Evolutionary conservation across 768 basidiomycete species (phyloP).

Genomic region (Lenzites betulinus): DNA sequence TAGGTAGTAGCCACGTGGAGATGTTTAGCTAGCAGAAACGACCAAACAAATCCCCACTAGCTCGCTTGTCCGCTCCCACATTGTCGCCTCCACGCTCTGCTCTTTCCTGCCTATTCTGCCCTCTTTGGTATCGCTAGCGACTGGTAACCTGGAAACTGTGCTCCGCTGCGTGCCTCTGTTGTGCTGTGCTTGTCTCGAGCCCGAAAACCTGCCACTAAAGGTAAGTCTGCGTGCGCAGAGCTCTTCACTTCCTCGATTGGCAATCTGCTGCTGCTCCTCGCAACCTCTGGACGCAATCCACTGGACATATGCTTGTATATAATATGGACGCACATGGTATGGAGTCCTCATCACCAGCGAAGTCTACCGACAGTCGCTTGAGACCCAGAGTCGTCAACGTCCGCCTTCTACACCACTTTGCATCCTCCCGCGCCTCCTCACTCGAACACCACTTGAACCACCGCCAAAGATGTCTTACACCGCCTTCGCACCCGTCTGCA

Average conservation of each 20-base stretch:
- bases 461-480: conserved; percentile 20
- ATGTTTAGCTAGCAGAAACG: not conserved
- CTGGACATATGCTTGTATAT: not conserved
- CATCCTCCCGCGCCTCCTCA: not conserved
- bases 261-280: conserved; percentile 10
- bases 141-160: conserved; percentile 6
- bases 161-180: not conserved
- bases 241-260: conserved; percentile 1
- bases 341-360: conserved; percentile 5
- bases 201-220: conserved; percentile 11
- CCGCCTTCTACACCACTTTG: not conserved
- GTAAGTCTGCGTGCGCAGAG: not conserved
- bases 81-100: not conserved
- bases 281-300: conserved; percentile 14
- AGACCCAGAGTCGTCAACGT: conserved; percentile 1
- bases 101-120: not conserved
- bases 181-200: not conserved
- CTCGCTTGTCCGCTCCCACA: not conserved
- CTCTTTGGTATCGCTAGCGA: not conserved
- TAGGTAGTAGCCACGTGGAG: no score
- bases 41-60: not conserved
- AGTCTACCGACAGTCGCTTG: not conserved
- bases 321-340: not conserved
- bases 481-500: conserved; percentile 15
- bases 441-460: not conserved